These are phyloP conservation scores for Neopestalotiopsis clavispora DNA, from an alignment of 2,329 filamentous ascomycete genomes.

Conservation along the genomic window DNA sequence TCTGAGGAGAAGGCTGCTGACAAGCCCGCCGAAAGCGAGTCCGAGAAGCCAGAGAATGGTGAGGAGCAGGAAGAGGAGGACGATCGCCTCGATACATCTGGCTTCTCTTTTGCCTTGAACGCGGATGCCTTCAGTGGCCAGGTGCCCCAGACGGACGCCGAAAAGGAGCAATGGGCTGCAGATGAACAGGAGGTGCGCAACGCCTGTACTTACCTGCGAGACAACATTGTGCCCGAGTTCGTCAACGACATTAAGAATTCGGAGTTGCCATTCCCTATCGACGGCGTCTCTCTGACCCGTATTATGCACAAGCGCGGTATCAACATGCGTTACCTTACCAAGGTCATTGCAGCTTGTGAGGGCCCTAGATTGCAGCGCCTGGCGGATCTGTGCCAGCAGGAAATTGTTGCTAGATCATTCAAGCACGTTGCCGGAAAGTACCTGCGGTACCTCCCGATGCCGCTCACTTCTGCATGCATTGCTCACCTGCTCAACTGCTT, in stretches of 20 bases:
- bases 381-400: constrained; percentile 78
- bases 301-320: constrained; percentile 96
- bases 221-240: constrained; percentile 81
- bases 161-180: constrained; percentile 80
- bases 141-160: constrained; percentile 84
- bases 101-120: constrained; percentile 88
- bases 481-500: constrained; percentile 94
- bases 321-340: constrained; percentile 95
- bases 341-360: constrained; percentile 72
- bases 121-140: constrained; percentile 96
- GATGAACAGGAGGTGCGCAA: constrained; percentile 90
- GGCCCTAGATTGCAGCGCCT: constrained; percentile 78
- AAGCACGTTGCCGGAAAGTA: constrained; percentile 88
- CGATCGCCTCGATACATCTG: constrained; percentile 82
- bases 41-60: constrained; percentile 37
- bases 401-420: constrained; percentile 95
- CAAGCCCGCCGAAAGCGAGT: not conserved
- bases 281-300: constrained; percentile 87
- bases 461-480: constrained; percentile 79
- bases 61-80: constrained; percentile 47
- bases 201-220: constrained; percentile 78
- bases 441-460: constrained; percentile 77
- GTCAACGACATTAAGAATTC: constrained; percentile 87
- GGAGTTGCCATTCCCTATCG: constrained; percentile 97
- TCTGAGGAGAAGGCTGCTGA: constrained; percentile 31